Base-by-base conservation (phyloP, 176 grass and related monocot species). In the Aegilops longissima region DNA sequence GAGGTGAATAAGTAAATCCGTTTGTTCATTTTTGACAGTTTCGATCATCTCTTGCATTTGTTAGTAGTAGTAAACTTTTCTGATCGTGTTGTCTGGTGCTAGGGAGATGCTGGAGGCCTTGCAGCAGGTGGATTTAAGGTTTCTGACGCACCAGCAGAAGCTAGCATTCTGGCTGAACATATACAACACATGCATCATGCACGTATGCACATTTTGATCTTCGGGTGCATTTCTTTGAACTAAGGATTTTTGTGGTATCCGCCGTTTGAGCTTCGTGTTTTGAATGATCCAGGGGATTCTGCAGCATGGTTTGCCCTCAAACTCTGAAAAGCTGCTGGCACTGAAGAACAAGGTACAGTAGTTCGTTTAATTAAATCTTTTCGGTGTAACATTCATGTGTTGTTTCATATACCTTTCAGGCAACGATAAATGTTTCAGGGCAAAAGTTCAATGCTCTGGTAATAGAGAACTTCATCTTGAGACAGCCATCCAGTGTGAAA, bases 141-240 rank as follows among this genome's bases (percentile, higher is more conserved):
- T 82, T 51, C 91, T 94, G 2, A 93, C 54, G 20, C 92, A 98
- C 76, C 76, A 90, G 3, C 92, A 96, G 62, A 98, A 93, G 83
- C 90, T 98, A 2, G 94, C 97, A 1, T 98, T 98, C 78, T 98
- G 97, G 96, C 82, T 98, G 70, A 98, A 98, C 78, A 49, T 93
- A 29, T 93, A 96, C 82, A 96, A 99, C 91, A 95, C 83, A 30
- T 96, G 97, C 44, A 93, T 99, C 81, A 99, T 96, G 94, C 90
- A 99, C 92, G 95, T 98, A 93, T 30, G 84, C 29, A 23, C n/a
- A 24, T 73, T 17, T 2, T 39, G 17, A 8, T 58, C 6, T 18
- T 12, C 24, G 0, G 10, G 1, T 67, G 25, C 40, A 1, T 12
- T 67, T 25, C 40, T 16, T 4, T 47, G 71, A 74, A 1, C 1